A percentile compares a stretch with the other conserved stretches of the same genome.
phyloP scores from a whole-genome alignment of 2,329 filamentous ascomycete species.

The Ophiostoma novo-ulmi region DNA sequence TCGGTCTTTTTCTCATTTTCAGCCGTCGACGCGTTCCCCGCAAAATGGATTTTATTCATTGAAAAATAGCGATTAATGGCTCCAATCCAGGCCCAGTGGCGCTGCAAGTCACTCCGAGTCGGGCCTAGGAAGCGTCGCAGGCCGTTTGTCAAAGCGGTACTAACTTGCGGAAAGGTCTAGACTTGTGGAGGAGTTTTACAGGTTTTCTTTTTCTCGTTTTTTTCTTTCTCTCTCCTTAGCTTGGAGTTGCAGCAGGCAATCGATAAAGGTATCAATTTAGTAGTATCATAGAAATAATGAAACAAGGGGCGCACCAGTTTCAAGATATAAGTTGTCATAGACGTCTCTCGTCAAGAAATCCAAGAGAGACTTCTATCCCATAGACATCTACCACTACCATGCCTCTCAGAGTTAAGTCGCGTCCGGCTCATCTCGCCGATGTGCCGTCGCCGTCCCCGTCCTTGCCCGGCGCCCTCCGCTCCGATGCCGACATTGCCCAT shows the following conservation, averaged over 20 bases:
- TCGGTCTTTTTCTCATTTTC: not conserved
- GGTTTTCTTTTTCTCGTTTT: not conserved
- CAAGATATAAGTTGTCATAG: not conserved
- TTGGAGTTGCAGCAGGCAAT: not conserved
- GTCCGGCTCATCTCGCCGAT: slow-evolving; percentile 32
- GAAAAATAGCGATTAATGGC: not conserved
- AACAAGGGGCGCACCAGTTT: not conserved
- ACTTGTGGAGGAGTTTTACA: not conserved
- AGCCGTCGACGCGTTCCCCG: not conserved
- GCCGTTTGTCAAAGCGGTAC: not conserved
- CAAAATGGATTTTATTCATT: not conserved
- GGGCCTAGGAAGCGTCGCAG: not conserved
- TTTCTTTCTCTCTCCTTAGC: not conserved
- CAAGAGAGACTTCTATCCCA: not conserved
- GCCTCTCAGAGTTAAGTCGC: slow-evolving; percentile 41
- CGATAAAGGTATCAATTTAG: not conserved
- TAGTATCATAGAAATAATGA: not conserved
- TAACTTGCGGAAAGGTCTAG: not conserved
- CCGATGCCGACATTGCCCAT: slow-evolving; percentile 29
- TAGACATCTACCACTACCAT: slow-evolving; percentile 5
- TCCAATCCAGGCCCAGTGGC: not conserved
- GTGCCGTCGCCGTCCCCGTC: slow-evolving; percentile 37
- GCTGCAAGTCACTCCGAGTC: not conserved
- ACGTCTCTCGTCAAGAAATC: not conserved
- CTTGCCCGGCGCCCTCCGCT: slow-evolving; percentile 28